Percentiles rank a stretch among this genome's conserved stretches.
Conservation (phyloP, 2,329 filamentous ascomycete genomes). For the Aspergillus chevalieri region DNA sequence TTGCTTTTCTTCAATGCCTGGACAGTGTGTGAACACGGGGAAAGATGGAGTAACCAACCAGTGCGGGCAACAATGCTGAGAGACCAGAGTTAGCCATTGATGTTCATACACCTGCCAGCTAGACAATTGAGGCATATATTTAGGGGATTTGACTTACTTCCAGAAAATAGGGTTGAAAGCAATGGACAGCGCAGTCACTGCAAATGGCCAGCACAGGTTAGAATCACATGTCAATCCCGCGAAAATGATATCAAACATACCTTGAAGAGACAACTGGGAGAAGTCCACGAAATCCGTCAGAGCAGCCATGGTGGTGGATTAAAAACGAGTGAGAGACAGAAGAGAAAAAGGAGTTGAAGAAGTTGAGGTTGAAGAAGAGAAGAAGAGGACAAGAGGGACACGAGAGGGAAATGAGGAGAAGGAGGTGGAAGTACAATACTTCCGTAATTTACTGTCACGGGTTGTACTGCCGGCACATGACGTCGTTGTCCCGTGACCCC, state of each 20-base stretch:
- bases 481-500: neutral
- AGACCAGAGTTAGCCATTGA: conserved; percentile 10
- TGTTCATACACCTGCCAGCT: neutral
- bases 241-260: conserved; percentile 42
- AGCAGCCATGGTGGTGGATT: conserved; percentile 23
- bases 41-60: conserved; percentile 48
- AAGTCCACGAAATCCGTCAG: conserved; percentile 52
- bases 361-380: conserved; percentile 1
- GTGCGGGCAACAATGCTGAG: conserved; percentile 71
- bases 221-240: conserved; percentile 24
- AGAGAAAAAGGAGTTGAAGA: conserved; percentile 5
- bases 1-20: neutral
- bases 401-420: neutral
- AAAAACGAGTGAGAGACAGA: conserved; percentile 3
- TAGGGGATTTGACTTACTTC: conserved; percentile 64
- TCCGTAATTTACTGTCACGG: neutral
- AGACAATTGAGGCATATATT: neutral
- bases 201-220: conserved; percentile 6
- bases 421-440: neutral
- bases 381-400: neutral
- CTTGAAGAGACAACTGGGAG: conserved; percentile 58
- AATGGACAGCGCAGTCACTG: conserved; percentile 76
- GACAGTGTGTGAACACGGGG: conserved; percentile 3
- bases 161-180: conserved; percentile 98
- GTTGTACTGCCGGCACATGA: conserved; percentile 1